Percentiles rank a stretch among this genome's conserved stretches.
These are phyloP conservation scores for Ascochyta koolunga DNA, from an alignment of 2,329 filamentous ascomycete genomes.

Conservation along the genomic window DNA sequence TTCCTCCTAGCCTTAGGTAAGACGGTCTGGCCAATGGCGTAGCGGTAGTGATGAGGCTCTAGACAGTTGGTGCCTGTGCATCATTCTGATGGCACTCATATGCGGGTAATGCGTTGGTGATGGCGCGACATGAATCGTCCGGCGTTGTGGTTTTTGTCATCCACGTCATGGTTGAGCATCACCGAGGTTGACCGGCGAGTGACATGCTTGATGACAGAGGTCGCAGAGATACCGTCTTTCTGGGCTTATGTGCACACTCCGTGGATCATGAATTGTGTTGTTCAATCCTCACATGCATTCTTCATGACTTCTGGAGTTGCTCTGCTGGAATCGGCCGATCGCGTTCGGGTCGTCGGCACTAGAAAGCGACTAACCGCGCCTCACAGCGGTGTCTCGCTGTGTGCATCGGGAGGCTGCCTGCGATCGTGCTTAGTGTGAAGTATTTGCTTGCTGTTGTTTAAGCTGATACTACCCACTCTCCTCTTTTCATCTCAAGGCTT, in stretches of 20 bases:
- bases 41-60: conserved; percentile 16
- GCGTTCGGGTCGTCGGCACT: conserved; percentile 13
- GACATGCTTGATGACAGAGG: conserved; percentile 4
- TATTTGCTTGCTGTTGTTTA: conserved; percentile 9
- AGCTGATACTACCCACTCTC: conserved; percentile 15
- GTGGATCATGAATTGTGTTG: not conserved
- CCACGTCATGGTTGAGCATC: conserved; percentile 13
- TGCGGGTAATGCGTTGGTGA: conserved; percentile 12
- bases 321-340: conserved; percentile 10
- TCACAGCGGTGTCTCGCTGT: conserved; percentile 9
- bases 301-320: not conserved
- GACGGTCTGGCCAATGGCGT: conserved; percentile 26
- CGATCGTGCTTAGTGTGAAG: conserved; percentile 15
- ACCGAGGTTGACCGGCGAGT: conserved; percentile 12
- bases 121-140: conserved; percentile 15
- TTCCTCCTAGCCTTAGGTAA: conserved; percentile 30
- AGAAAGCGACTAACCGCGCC: conserved; percentile 10
- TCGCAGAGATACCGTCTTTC: not conserved
- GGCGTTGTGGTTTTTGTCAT: conserved; percentile 14
- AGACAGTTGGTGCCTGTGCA: conserved; percentile 10
- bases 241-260: not conserved
- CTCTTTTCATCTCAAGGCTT: conserved; percentile 9
- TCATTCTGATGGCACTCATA: conserved; percentile 14
- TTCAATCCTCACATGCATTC: not conserved
- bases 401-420: conserved; percentile 18